phyloP scores from a whole-genome alignment of 768 basidiomycete species.

The Amanita inopinata region DNA sequence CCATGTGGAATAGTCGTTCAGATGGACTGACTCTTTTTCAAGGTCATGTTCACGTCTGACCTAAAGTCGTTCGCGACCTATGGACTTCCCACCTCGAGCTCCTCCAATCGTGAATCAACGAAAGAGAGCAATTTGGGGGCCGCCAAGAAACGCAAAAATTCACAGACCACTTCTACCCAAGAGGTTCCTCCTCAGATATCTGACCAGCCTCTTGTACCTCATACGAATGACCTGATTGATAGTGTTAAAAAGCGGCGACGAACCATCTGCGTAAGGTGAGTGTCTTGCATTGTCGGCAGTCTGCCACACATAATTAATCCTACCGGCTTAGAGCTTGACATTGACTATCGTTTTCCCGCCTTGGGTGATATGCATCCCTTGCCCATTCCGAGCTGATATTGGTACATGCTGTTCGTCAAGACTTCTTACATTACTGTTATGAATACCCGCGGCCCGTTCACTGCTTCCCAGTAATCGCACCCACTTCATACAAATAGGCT shows the following conservation, averaged over 20 bases:
- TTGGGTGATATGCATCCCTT: no score
- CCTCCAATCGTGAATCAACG: neutral
- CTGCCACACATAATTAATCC: no score
- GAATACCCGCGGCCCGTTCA: neutral
- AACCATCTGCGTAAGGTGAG: neutral
- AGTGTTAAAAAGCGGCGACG: slow-evolving; percentile 7
- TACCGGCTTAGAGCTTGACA: no score
- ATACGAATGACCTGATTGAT: slow-evolving; percentile 1
- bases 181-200: neutral
- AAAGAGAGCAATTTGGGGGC: neutral
- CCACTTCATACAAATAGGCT: slow-evolving; percentile 73
- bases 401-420: no score
- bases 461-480: slow-evolving; percentile 16
- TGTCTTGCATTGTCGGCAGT: neutral
- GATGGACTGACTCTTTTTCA: neutral
- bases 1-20: neutral
- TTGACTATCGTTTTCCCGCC: no score
- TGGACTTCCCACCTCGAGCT: slow-evolving; percentile 19
- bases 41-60: slow-evolving; percentile 74
- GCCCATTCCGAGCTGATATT: no score
- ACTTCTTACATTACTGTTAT: no score
- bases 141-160: slow-evolving; percentile 4
- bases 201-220: neutral
- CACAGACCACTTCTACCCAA: neutral
- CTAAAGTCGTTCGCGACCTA: slow-evolving; percentile 57